Evolutionary conservation across 2,329 filamentous ascomycete genomes (phyloP), one percentile per base, ranked within the genome.

Genomic region (Apiospora rasikravindrae): DNA sequence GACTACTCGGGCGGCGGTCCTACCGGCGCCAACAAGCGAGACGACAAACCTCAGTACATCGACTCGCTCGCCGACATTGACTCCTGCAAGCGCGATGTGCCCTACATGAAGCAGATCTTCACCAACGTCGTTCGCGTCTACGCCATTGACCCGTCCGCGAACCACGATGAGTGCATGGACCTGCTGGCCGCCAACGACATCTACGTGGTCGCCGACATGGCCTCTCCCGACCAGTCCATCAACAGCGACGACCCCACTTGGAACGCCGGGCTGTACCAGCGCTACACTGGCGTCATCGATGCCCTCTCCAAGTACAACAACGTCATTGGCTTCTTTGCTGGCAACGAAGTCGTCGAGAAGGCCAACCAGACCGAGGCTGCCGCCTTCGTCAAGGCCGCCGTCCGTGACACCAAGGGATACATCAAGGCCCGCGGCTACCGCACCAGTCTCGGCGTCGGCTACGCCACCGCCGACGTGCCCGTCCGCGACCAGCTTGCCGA

Each of bases 51-150:
- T 81, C 80, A 73, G 81, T 98, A 95, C 86, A 88, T 87, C 75
- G 96, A 99, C 81, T 96, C 96, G 72, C 90, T 99, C 53, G 88
- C 94, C 77, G 90, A 97, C 80, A 83, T 85, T 72, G 84, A 86
- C 45, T 83, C 85, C 77, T 98, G 96, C 88, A 89, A 89, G 82
- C 94, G 96, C 78, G 96, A 99, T 81, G 89, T 99, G 68, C 94
- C 94, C 67, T 90, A 93, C 78, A 88, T 99, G 76, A 82, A 89
- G 81, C 86, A 94, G 82, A 89, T 98, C 74, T 88, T 91, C 75
- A 98, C 95, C 84, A 99, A 99, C 86, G 91, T 92, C 78, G 96
- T 99, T 83, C 96, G 96, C 83, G 95, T 96, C 71, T 99, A 99
- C 83, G 95, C 96, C 78, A 90, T 98, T 79, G 90, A 98, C 85